Percentiles rank a stretch among this genome's conserved stretches.
Conservation (phyloP, 139 green algal species). For the Zygnema circumcarinatum region DNA sequence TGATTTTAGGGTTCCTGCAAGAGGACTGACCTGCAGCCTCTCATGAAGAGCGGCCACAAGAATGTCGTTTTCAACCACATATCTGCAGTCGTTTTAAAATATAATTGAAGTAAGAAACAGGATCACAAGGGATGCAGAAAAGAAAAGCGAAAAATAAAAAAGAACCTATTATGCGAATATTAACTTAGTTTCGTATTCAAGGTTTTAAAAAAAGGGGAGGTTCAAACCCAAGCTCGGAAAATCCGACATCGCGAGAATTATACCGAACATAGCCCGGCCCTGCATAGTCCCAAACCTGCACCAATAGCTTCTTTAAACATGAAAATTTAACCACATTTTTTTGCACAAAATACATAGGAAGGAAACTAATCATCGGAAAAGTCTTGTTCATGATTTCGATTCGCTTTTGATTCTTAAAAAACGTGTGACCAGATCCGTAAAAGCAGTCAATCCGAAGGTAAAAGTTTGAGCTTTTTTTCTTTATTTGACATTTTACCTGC, state of each 20-base stretch:
- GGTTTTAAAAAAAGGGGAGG: too few relatives aligned
- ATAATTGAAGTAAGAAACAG: not conserved
- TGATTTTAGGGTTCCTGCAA: not conserved
- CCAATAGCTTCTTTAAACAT: not conserved
- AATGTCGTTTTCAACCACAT: slow-evolving; percentile 28
- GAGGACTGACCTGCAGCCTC: slow-evolving; percentile 14
- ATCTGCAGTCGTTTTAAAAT: not conserved
- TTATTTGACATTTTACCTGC: slow-evolving; percentile 3
- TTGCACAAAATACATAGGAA: too few relatives aligned
- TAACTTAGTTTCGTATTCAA: too few relatives aligned
- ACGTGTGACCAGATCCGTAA: too few relatives aligned
- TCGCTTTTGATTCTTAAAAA: too few relatives aligned
- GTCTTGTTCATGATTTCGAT: too few relatives aligned
- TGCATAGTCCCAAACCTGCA: slow-evolving; percentile 29
- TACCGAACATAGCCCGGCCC: slow-evolving; percentile 19
- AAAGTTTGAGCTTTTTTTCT: not conserved
- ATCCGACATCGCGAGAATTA: not conserved
- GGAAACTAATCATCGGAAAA: too few relatives aligned
- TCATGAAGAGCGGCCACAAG: slow-evolving; percentile 4
- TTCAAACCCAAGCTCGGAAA: not conserved
- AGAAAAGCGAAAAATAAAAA: too few relatives aligned
- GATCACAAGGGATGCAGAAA: slow-evolving; percentile 3
- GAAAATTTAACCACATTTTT: not conserved
- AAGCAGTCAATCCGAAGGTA: too few relatives aligned
- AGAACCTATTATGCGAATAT: too few relatives aligned